Evolutionary conservation across 2,329 filamentous ascomycete species (phyloP), one percentile per base, ranked within the genome.

Genomic region (Ophioceras dolichostomum): DNA sequence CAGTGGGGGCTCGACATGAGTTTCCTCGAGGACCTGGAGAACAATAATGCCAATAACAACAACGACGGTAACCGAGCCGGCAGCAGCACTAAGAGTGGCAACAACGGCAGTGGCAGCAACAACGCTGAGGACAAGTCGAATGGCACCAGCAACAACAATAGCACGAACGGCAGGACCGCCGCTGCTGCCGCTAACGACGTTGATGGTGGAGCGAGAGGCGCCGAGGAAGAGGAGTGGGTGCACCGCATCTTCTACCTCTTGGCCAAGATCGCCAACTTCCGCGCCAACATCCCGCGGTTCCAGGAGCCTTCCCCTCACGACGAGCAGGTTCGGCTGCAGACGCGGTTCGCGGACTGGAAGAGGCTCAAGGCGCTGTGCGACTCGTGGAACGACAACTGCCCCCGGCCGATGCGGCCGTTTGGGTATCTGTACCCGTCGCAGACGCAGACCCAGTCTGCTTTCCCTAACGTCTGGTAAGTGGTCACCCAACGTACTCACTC

Each of bases 201-300:
- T 43, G 19, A 20, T 4, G 37, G 44, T 3, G 43, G 44, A 5
- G n/a, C n/a, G n/a, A 39, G 32, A 6, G 81, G 79, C 10, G 67
- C 74, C 27, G 86, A 94, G 55, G 36, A 37, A 16, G 85, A 94
- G 50, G 53, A 80, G 9, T 95, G 89, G 87, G 83, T 87, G 14
- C 82, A 94, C 51, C 76, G 84, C 20, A 93, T 94, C 44, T 66
- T 95, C 28, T 94, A 88, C 58, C 81, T 94, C 45, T 71, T 93
- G 34, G 87, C 83, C 34, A 94, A 88, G 54, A 76, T 94, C 34
- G 76, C 80, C 45, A 91, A 93, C 57, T 94, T 94, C 55, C 76
- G 84, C 28, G 80, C 83, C 12, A 75, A 73, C 13, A 74, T 78
- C 20, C 72, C 78, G 2, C 67, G 70, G 14, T 73, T 73, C 41